Evolutionary conservation across 1,284 basidiomycete genomes (phyloP).

Genomic region (Mycosarcoma maydis): DNA sequence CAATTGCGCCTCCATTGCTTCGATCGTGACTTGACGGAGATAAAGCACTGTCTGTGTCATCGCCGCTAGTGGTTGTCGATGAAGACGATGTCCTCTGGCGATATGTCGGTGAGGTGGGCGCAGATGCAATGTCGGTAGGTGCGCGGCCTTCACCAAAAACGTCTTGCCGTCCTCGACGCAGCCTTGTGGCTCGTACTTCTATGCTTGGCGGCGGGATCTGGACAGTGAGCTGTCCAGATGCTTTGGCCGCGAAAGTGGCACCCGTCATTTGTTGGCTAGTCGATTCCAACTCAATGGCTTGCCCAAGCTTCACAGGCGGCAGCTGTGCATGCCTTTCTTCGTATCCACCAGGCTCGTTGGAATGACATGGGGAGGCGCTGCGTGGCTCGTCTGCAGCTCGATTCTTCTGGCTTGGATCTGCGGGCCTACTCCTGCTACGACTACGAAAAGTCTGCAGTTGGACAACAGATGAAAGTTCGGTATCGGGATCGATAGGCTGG

Average conservation of each 20-base stretch:
- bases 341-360: not conserved
- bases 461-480: constrained; percentile 61
- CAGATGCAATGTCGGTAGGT: constrained; percentile 38
- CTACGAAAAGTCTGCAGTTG: constrained; percentile 63
- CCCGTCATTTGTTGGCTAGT: constrained; percentile 8
- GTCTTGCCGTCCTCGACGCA: constrained; percentile 2
- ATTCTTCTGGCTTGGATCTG: constrained; percentile 4
- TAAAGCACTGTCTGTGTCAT: constrained; percentile 20
- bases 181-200: not conserved
- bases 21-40: constrained; percentile 6
- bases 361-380: not conserved
- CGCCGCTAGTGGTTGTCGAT: constrained; percentile 19
- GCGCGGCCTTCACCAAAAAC: constrained; percentile 17
- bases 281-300: constrained; percentile 19
- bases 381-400: constrained; percentile 6
- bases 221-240: constrained; percentile 5
- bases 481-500: constrained; percentile 62
- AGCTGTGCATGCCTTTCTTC: not conserved
- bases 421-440: constrained; percentile 51
- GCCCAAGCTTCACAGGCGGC: constrained; percentile 19
- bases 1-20: not conserved
- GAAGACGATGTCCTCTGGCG: constrained; percentile 9
- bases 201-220: constrained; percentile 6
- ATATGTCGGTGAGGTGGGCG: constrained; percentile 40
- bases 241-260: not conserved